Evolutionary conservation across 2,329 filamentous ascomycete species (phyloP).

Genomic region (Fusarium avenaceum): DNA sequence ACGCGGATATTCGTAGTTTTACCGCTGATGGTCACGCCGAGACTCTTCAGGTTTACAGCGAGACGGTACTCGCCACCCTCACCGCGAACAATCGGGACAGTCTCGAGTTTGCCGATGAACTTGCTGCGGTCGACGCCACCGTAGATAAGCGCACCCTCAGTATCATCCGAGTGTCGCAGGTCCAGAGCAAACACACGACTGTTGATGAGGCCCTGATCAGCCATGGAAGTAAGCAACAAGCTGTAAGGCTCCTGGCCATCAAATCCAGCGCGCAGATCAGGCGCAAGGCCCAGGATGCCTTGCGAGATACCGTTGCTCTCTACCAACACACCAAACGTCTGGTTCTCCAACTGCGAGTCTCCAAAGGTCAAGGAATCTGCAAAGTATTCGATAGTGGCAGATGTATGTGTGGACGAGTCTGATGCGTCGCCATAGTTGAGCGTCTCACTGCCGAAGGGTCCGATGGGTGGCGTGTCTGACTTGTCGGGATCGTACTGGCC

Average conservation of each 20-base stretch:
- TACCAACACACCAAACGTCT: constrained; percentile 65
- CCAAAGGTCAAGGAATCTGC: constrained; percentile 62
- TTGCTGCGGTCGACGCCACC: constrained; percentile 67
- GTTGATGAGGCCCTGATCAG: constrained; percentile 61
- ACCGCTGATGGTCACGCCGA: constrained; percentile 52
- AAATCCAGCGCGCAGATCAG: constrained; percentile 58
- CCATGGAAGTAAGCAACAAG: constrained; percentile 66
- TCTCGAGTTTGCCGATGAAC: constrained; percentile 62
- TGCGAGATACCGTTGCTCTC: constrained; percentile 62
- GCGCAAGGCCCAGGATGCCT: constrained; percentile 66
- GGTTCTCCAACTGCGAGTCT: constrained; percentile 56
- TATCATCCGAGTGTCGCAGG: constrained; percentile 59
- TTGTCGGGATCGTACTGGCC: constrained; percentile 60
- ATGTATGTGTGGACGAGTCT: constrained; percentile 54
- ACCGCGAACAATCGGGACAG: constrained; percentile 59
- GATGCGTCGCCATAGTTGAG: constrained; percentile 58
- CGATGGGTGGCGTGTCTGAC: constrained; percentile 57
- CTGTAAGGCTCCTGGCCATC: constrained; percentile 60
- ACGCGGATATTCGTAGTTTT: constrained; percentile 46
- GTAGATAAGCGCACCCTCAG: constrained; percentile 65
- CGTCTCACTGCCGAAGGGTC: constrained; percentile 55
- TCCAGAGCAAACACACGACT: constrained; percentile 67
- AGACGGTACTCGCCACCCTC: constrained; percentile 55
- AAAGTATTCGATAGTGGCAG: constrained; percentile 61
- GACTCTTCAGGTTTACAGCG: constrained; percentile 50